Evolutionary conservation across 768 basidiomycete species (phyloP), one percentile per base, ranked within the genome.

Genomic region (Boletales sp.): DNA sequence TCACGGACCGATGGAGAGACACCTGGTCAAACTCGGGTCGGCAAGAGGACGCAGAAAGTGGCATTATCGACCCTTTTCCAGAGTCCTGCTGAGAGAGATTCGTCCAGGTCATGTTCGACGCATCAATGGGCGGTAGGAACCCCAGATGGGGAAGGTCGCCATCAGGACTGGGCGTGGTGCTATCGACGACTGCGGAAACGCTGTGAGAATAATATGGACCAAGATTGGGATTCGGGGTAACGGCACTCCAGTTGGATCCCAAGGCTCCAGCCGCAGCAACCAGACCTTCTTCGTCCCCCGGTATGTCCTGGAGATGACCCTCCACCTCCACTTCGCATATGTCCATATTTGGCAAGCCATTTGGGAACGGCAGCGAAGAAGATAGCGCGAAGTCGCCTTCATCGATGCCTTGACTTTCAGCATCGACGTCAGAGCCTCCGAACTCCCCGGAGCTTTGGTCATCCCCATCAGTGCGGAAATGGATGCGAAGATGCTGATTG

Each of bases 401-500:
- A n/a, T 73, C 69, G 38, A 67, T 52, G 18, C 54, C 67, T 51
- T 69, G 69, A 32, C 62, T 64, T 39, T 76, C 74, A 40, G 56
- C 52, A 45, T 66, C 65, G 30, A 56, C 52, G 45, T 63, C 67
- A 44, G 60, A 62, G 30, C 51, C 54, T 17, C 62, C 63, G 48
- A 52, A 54, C 12, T 59, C 71, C 19, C 53, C 64, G 56, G 63
- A 56, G 41, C 54, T 54, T 39, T 61, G 32, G 53, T 61, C 58
- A 53, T 66, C 66, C 27, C 59, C 68, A 36, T 64, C 69, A 13
- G 61, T 60, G 47, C 51, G 64, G 49, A 62, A 69, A 69, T 95
- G 94, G 42, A 90, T 92, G 53, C 90, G 80, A 51, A 85, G 63
- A 64, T 97, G 94, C 67, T 95, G 91, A 18, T 79, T 82, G 36